Evolutionary conservation across 257 asterid genomes (phyloP).

Genomic region (Hygrophila difformis): DNA sequence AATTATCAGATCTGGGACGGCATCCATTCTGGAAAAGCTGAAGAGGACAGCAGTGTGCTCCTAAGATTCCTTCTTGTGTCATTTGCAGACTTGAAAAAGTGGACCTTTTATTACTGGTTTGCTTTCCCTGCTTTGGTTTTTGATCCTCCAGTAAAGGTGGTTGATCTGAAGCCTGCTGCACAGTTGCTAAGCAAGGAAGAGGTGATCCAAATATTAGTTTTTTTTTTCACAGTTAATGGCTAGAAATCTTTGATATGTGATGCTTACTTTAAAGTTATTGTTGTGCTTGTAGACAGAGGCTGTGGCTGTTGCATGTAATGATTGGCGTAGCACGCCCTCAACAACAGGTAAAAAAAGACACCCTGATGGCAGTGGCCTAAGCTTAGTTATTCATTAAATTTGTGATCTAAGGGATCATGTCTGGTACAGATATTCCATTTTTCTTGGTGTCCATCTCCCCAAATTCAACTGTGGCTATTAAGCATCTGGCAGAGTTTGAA

Average conservation of each 20-base stretch:
- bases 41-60: conserved; percentile 63
- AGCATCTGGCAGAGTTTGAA: conserved; percentile 60
- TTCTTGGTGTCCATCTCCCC: conserved; percentile 68
- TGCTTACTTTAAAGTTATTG: conserved; percentile 9
- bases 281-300: conserved; percentile 46
- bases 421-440: conserved; percentile 66
- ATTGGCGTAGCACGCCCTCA: conserved; percentile 67
- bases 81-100: conserved; percentile 92
- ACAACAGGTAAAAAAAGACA: conserved; percentile 50
- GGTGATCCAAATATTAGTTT: conserved; percentile 33
- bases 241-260: conserved; percentile 4
- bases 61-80: conserved; percentile 80
- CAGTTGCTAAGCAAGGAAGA: conserved; percentile 61
- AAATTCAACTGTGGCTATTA: conserved; percentile 42
- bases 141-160: conserved; percentile 78
- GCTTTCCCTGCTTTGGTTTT: conserved; percentile 86
- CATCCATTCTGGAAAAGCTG: conserved; percentile 68
- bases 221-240: conserved; percentile 12
- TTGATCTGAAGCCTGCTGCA: conserved; percentile 63
- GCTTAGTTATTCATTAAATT: conserved; percentile 12
- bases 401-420: conserved; percentile 17
- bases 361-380: conserved; percentile 11
- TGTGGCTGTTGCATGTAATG: conserved; percentile 56
- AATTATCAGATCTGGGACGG: conserved; percentile 79
- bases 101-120: conserved; percentile 92